A percentile compares a stretch with the other conserved stretches of the same genome.
Evolutionary conservation across 305 asterid genomes (phyloP).

Genomic region (Striga hermonthica): DNA sequence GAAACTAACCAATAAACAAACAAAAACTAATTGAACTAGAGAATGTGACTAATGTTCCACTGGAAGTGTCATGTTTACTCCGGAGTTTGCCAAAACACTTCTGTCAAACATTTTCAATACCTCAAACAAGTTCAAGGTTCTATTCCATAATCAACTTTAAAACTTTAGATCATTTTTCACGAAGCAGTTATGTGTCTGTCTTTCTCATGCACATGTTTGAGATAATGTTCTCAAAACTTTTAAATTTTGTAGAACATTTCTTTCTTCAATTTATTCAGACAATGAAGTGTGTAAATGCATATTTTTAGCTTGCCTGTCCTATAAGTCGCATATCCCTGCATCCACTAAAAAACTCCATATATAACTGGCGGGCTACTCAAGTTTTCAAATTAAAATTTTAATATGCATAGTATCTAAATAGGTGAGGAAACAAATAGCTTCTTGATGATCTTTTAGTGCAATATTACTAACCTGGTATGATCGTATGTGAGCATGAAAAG

Average conservation of each 20-base stretch:
- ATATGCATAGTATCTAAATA: neutral
- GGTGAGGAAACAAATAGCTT: neutral
- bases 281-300: neutral
- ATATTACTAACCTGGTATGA: constrained; percentile 5
- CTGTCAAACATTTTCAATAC: too few species aligned
- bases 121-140: neutral
- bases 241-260: neutral
- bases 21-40: neutral
- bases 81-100: neutral
- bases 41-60: neutral
- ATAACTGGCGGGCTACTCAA: neutral
- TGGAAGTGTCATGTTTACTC: neutral
- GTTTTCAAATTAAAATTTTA: neutral
- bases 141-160: neutral
- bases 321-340: neutral
- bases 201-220: neutral
- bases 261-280: neutral
- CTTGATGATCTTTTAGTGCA: neutral
- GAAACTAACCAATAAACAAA: too few species aligned
- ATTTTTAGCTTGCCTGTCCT: neutral
- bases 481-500: neutral
- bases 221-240: neutral
- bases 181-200: neutral
- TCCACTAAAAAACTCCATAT: neutral
- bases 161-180: neutral